Evolutionary conservation across 148 eudicot genomes (phyloP).

Genomic region (Rheum nobile): DNA sequence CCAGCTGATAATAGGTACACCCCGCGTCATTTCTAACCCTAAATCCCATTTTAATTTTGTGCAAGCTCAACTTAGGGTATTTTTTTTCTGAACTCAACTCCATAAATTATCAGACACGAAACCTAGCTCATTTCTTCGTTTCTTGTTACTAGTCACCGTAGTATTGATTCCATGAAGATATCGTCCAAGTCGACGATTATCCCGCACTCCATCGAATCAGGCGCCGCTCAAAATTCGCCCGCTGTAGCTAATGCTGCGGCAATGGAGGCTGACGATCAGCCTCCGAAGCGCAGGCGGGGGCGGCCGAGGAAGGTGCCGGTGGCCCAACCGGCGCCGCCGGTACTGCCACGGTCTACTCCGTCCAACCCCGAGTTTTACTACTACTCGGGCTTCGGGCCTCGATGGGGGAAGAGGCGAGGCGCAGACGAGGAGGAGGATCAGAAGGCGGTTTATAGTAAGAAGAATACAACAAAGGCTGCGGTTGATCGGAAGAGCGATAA

Average conservation of each 20-base stretch:
- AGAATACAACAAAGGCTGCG: no score
- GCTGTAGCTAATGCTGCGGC: background rate
- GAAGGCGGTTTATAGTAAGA: background rate
- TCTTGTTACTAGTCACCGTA: background rate
- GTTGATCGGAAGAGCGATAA: background rate
- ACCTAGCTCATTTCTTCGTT: background rate
- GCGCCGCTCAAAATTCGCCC: conserved; percentile 5
- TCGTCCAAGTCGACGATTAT: conserved; percentile 14
- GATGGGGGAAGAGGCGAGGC: conserved; percentile 46
- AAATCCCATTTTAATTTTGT: background rate
- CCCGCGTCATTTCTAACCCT: background rate
- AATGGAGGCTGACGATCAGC: background rate
- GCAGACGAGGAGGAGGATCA: background rate
- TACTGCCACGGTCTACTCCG: background rate
- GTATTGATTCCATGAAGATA: conserved; percentile 22
- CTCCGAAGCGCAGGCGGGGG: conserved; percentile 19
- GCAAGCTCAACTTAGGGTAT: conserved; percentile 12
- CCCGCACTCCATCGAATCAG: background rate
- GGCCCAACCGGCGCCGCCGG: background rate
- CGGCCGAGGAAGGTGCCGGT: conserved; percentile 17
- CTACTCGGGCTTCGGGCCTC: conserved; percentile 69
- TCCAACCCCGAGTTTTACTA: conserved; percentile 45
- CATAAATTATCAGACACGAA: background rate
- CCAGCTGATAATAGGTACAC: conserved; percentile 37
- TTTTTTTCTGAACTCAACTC: background rate